Base-by-base conservation (phyloP, 2,329 filamentous ascomycete species). In the Penicillium sp. region DNA sequence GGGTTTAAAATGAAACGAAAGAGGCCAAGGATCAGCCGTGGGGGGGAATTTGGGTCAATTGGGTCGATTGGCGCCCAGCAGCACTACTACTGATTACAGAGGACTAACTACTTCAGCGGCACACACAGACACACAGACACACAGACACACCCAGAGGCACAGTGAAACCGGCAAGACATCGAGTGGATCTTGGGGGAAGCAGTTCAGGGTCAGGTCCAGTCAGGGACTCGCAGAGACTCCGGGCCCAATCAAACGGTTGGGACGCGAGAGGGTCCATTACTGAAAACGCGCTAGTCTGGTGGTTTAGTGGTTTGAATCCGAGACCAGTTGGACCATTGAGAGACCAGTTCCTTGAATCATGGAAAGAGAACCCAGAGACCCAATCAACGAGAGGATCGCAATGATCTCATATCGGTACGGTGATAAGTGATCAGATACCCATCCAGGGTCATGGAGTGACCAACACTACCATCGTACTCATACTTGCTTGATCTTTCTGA, bases 21-120 rank as follows among this genome's bases (percentile, higher is more conserved):
- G 37, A 33, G 43, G 43, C 53, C 49, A 38, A 49, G 51, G 55
- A 64, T 61, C 59, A 55, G 60, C 58, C 19, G 19, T 22, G 19
- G 19, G 60, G 61, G 54, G 58, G 51, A 43, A 38, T 22, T 22
- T 22, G 19, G 19, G 19, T 22, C 19, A 22, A 22, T 22, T 22
- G 19, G 19, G 30, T 11, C 30, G 3, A 33, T n/a, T 40, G 43
- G 43, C 43, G 25, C 43, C 38, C 38, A 43, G 6, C 7, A 43
- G n/a, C 10, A 22, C 19, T 22, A 22, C 19, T 22, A 22, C 19
- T 22, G 19, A 22, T 22, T 22, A 22, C 19, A 22, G 19, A 22
- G 19, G 19, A 22, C 19, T 22, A 22, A 22, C 19, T 22, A 22
- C 19, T 22, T 22, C 19, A 22, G 19, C 19, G 19, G 19, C 19